Percentiles rank a stretch among this genome's conserved stretches.
Conservation (phyloP, 306 rosid genomes). For the Quercus engelmannii region DNA sequence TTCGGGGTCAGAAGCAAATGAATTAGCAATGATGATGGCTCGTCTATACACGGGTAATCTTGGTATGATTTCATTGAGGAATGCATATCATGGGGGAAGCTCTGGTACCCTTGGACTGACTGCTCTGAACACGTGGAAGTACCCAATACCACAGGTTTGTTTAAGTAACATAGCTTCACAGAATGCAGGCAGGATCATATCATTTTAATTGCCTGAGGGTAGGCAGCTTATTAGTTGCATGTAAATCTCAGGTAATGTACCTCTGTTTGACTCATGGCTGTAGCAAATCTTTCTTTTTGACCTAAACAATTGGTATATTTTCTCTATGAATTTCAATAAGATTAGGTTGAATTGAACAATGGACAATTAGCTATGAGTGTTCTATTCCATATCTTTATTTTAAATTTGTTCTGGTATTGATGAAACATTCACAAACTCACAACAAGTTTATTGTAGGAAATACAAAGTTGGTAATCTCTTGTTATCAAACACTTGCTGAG, state of each 20-base stretch:
- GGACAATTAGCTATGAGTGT: background rate
- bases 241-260: background rate
- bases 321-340: background rate
- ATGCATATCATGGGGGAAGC: constrained; percentile 95
- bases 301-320: background rate
- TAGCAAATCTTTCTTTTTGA: background rate
- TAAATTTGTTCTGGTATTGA: background rate
- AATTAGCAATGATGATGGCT: constrained; percentile 92
- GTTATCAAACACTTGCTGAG: background rate
- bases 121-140: constrained; percentile 84
- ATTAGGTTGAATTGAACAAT: background rate
- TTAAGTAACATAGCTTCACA: background rate
- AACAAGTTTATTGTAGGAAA: background rate
- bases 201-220: background rate
- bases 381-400: background rate
- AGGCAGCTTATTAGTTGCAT: background rate
- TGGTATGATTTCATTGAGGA: constrained; percentile 85
- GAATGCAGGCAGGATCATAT: background rate
- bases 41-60: constrained; percentile 77
- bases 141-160: constrained; percentile 88
- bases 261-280: background rate
- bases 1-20: constrained; percentile 94
- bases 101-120: constrained; percentile 72
- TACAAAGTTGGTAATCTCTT: background rate
- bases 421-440: background rate